Percentiles rank a stretch among this genome's conserved stretches.
Evolutionary conservation across 495 filamentous ascomycete genomes (phyloP).

Genomic region (Viridothelium virens): DNA sequence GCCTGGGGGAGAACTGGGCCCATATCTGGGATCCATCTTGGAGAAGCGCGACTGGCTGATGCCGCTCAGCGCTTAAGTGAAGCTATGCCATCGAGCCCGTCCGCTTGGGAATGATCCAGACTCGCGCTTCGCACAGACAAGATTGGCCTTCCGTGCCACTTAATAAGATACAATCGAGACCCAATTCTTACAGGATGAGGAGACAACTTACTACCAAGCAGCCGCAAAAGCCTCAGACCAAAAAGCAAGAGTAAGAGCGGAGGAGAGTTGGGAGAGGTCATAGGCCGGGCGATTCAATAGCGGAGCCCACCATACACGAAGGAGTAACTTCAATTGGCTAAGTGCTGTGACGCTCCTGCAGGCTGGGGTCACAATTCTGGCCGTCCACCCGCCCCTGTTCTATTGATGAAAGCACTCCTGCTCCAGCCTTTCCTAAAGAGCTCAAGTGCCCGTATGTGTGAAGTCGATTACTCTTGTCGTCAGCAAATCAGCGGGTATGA

Average conservation of each 20-base stretch:
- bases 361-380: too few relatives aligned
- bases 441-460: too few relatives aligned
- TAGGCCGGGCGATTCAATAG: too few relatives aligned
- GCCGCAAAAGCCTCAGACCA: background rate
- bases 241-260: background rate
- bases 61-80: constrained; percentile 28
- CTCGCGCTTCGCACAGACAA: background rate
- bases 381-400: too few relatives aligned
- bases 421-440: too few relatives aligned
- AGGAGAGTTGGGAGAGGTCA: background rate
- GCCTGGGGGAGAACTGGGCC: background rate
- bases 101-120: background rate
- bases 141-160: too few relatives aligned
- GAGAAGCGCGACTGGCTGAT: constrained; percentile 14
- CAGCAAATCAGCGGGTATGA: too few relatives aligned
- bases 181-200: background rate
- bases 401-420: too few relatives aligned
- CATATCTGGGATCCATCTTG: constrained; percentile 19
- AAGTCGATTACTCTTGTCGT: too few relatives aligned
- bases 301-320: too few relatives aligned
- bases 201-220: background rate
- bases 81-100: background rate
- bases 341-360: too few relatives aligned
- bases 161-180: background rate
- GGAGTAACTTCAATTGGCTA: too few relatives aligned